Percentiles rank a stretch among this genome's conserved stretches.
Evolutionary conservation across 2,329 filamentous ascomycete species (phyloP).

Genomic region (Phialophora tarda): DNA sequence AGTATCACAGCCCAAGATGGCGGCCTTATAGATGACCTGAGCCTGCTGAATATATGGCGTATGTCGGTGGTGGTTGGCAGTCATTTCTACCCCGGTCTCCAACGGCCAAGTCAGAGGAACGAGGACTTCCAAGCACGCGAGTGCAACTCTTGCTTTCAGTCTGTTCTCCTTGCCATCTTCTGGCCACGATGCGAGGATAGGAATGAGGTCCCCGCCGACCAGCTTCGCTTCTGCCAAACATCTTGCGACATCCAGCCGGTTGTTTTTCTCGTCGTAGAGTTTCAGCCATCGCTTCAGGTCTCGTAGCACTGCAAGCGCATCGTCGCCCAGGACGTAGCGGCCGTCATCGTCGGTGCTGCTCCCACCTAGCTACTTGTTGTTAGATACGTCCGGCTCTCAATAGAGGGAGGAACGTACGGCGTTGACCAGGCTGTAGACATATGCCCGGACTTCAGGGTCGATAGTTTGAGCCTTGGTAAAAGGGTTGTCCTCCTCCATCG

Average conservation of each 20-base stretch:
- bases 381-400: conserved; percentile 35
- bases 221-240: conserved; percentile 91
- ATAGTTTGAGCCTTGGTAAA: conserved; percentile 65
- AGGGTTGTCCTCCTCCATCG: conserved; percentile 51
- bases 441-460: conserved; percentile 89
- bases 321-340: conserved; percentile 87
- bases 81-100: conserved; percentile 81
- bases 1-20: conserved; percentile 81
- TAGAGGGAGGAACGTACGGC: conserved; percentile 67
- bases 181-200: conserved; percentile 83
- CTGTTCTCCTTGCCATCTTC: conserved; percentile 74
- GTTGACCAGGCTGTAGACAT: conserved; percentile 91
- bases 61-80: conserved; percentile 89
- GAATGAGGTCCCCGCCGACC: conserved; percentile 85
- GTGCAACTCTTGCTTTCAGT: conserved; percentile 76
- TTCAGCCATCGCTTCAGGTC: conserved; percentile 96
- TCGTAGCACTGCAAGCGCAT: conserved; percentile 86
- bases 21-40: conserved; percentile 87
- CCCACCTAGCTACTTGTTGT: conserved; percentile 73
- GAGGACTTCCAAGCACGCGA: conserved; percentile 87
- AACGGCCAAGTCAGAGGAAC: conserved; percentile 94
- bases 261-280: conserved; percentile 89
- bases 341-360: conserved; percentile 78
- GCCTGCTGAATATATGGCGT: conserved; percentile 86
- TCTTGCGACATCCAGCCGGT: conserved; percentile 91